Conservation (phyloP, 148 eudicot genomes). For the Rheum nobile region DNA sequence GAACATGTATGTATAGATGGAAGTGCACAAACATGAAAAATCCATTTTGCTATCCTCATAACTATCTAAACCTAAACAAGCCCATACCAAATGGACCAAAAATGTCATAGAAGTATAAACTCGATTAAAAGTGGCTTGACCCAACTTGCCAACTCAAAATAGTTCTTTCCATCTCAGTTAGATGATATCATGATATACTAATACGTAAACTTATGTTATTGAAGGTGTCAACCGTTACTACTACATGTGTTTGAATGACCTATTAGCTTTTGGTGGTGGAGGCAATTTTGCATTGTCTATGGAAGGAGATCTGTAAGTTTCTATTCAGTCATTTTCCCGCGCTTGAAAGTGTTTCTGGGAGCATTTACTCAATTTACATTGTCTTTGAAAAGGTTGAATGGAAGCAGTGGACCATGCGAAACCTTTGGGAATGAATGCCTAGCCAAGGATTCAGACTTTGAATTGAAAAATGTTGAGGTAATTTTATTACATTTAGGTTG, state of each 20-base stretch:
- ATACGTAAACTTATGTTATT: slow-evolving; percentile 3
- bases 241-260: slow-evolving; percentile 64
- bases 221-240: slow-evolving; percentile 81
- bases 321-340: neutral
- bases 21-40: neutral
- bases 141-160: neutral
- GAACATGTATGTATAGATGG: neutral
- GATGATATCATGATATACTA: slow-evolving; percentile 12
- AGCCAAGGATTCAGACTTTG: slow-evolving; percentile 73
- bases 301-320: slow-evolving; percentile 78
- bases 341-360: neutral
- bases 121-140: neutral
- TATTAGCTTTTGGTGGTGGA: slow-evolving; percentile 87
- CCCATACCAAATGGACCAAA: neutral
- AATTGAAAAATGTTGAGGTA: slow-evolving; percentile 90
- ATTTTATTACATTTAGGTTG: neutral
- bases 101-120: neutral
- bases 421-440: slow-evolving; percentile 81
- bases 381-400: slow-evolving; percentile 43
- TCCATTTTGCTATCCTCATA: neutral
- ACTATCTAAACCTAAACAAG: neutral
- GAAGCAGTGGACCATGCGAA: slow-evolving; percentile 91
- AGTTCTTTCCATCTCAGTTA: neutral
- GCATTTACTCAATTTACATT: neutral
- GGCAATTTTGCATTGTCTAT: slow-evolving; percentile 69